Base-by-base conservation (phyloP, 768 basidiomycete species). In the Amanita molliuscula region DNA sequence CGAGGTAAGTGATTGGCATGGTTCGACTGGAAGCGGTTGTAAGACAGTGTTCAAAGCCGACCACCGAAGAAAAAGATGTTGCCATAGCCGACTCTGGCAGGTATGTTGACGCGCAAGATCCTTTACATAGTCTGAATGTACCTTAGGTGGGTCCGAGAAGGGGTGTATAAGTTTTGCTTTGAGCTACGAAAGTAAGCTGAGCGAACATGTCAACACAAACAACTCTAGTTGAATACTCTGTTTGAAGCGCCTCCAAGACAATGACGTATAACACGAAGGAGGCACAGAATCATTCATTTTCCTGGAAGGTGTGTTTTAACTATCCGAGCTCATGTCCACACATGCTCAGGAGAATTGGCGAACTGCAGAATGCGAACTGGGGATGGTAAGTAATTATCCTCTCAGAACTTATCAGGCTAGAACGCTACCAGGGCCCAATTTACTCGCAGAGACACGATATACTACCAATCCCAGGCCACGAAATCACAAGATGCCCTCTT, bases 81-180 rank as follows among this genome's bases (percentile, higher is more conserved):
- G 76, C 82, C 2, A 63, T 82, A 25, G 71, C 72, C 43, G 71
- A 77, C 50, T 65, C 60, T 41, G 81, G 82, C 58, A 81, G 76
- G 84, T 67, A 52, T 21, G 62, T 53, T 48, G 35, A 72, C 55
- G 38, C 68, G 47, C 31, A 44, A 20, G 5, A 40, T n/a, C 7
- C 21, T 16, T 31, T 20, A 4, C 33, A 0, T 10, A 38, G 34
- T 5, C 9, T 6, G 26, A 33, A 31, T 16, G 1, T 31, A 37
- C 45, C 45, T 31, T 51, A 90, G 85, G 68, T 93, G 89, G 89
- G 65, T 76, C n/a, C 77, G 90, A 13, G 84, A 89, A 51, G 89
- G 89, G 1, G 67, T 84, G n/a, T 92, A 79, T 67, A 88, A 82
- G 59, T 93, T 92, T 62, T 80, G 76, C 53, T 91, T 93, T 56